A percentile compares a stretch with the other conserved stretches of the same genome.
Conservation (phyloP, 176 grass and related monocot species). For the Carex cristatella region DNA sequence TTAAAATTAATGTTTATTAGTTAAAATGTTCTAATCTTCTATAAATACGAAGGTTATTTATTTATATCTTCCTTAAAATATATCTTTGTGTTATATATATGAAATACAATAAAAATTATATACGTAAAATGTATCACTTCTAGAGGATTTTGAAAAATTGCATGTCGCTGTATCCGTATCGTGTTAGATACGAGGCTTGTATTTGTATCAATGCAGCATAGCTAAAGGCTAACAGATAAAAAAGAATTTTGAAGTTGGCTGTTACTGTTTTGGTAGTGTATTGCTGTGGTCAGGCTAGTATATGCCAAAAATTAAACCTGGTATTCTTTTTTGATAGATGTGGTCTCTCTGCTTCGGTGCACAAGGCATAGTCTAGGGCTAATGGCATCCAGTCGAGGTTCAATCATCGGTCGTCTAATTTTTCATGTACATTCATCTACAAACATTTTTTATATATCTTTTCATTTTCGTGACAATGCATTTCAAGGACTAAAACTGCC, state of each 20-base stretch:
- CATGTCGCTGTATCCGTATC: not conserved
- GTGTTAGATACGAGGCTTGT: not conserved
- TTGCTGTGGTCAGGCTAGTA: not conserved
- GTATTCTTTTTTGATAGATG: slow-evolving; percentile 40
- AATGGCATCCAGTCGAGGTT: slow-evolving; percentile 82
- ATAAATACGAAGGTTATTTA: not conserved
- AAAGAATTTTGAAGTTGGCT: not conserved
- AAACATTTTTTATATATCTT: not conserved
- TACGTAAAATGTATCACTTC: not conserved
- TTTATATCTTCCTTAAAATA: not conserved
- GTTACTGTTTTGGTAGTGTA: not conserved
- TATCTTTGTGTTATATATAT: not conserved
- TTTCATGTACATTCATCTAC: slow-evolving; percentile 42
- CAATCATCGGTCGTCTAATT: slow-evolving; percentile 60
- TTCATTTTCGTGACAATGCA: not conserved
- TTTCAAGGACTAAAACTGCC: not conserved
- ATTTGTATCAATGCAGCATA: not conserved
- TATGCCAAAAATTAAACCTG: not conserved
- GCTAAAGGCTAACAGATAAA: not conserved
- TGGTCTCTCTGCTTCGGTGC: slow-evolving; percentile 75
- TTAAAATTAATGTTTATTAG: not conserved
- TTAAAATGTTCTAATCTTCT: not conserved
- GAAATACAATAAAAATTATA: not conserved
- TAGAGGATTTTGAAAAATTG: not conserved
- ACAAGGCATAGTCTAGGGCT: slow-evolving; percentile 88